phyloP scores from a whole-genome alignment of 2,329 filamentous ascomycete genomes.

The Zymoseptoria brevis region DNA sequence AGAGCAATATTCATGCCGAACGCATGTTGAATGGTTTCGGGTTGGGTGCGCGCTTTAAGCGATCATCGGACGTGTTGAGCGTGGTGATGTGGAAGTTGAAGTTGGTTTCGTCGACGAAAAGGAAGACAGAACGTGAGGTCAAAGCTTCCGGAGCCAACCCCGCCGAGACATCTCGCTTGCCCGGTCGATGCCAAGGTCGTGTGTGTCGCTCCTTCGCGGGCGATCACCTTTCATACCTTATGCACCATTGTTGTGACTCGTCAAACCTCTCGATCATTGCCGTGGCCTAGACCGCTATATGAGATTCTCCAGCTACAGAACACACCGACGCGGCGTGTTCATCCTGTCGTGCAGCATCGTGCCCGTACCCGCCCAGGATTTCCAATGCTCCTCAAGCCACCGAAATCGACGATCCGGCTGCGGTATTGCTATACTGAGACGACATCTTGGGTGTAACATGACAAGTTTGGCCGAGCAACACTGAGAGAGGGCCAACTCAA shows the following conservation, averaged over 20 bases:
- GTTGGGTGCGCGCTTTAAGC: background rate
- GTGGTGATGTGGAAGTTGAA: background rate
- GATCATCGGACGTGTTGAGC: background rate
- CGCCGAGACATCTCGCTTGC: background rate
- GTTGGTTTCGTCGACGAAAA: background rate
- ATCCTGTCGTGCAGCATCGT: background rate
- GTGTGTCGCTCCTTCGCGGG: background rate
- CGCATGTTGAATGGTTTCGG: background rate
- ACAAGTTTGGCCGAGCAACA: background rate
- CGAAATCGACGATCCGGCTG: background rate
- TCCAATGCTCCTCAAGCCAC: background rate
- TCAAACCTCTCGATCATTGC: background rate
- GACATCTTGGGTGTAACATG: background rate
- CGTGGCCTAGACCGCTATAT: background rate
- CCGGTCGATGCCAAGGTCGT: background rate
- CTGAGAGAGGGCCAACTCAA: background rate
- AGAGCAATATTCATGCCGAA: background rate
- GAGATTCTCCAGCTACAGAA: background rate
- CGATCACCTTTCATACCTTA: background rate
- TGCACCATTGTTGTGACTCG: background rate
- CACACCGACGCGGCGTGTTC: background rate
- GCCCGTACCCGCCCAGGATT: background rate
- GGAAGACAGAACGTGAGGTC: background rate
- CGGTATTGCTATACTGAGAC: background rate
- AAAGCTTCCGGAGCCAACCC: background rate